Base-by-base conservation (phyloP, 2,329 filamentous ascomycete species). In the Berkeleyomyces rouxiae region DNA sequence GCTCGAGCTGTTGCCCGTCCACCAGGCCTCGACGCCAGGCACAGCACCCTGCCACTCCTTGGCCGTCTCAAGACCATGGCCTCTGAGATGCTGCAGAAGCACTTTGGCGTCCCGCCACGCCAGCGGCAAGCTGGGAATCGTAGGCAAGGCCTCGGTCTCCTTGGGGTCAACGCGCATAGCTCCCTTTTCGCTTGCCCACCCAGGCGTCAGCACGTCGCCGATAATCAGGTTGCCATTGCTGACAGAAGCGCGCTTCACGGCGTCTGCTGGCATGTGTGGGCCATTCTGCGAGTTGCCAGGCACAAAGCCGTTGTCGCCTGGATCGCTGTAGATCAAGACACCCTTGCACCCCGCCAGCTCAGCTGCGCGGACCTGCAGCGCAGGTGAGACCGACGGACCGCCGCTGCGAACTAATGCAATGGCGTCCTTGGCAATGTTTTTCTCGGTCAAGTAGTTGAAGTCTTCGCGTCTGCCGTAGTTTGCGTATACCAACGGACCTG, bases 311-410 rank as follows among this genome's bases (percentile, higher is more conserved):
- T 95, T 87, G 59, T 96, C 87, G 1, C 80, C 79, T 0, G 92
- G 92, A 70, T 97, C 93, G 60, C 86, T 95, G 75, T 96, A 99
- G 64, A 96, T 88, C 63, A 99, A 82, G 69, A 90, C 95, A 11
- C 92, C 93, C 1, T 80, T 83, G 66, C 90, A 93, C 1, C 93
- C 93, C 11, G 87, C 88, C 68, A 89, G 72, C 73, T 96, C 88
- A 0, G 93, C 93, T 7, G 88, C 88, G 74, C 92, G 95, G 69
- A 99, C 82, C 72, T 97, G 96, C 68, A 95, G 74, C 1, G 83
- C 87, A 4, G 81, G 77, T 70, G 95, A 87, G 1, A 76, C 77
- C 69, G 92, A 83, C 0, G 83, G 82, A 42, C 89, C 90, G 67
- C 87, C 85, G 71, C 93, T 87, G 63, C 88, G 81, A 23, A 97